phyloP scores from a whole-genome alignment of 2,329 filamentous ascomycete genomes.

The Aspergillus sp. region DNA sequence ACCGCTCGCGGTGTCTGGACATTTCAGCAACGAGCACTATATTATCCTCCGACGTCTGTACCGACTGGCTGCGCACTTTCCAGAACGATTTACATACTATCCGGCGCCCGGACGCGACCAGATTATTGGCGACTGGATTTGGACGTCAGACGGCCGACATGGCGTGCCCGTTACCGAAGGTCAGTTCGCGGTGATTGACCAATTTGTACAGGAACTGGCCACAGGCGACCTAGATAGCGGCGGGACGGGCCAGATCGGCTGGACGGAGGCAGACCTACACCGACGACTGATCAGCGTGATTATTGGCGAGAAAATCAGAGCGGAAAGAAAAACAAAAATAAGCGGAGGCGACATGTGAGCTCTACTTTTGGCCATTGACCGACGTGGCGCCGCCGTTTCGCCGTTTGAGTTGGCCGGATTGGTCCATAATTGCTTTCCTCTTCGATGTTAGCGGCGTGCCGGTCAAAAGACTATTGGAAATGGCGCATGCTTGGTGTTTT shows the following conservation, averaged over 20 bases:
- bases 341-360: constrained; percentile 6
- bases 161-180: constrained; percentile 36
- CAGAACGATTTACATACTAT: constrained; percentile 33
- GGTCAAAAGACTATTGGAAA: neutral
- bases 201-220: constrained; percentile 33
- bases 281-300: constrained; percentile 41
- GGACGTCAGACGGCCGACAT: constrained; percentile 35
- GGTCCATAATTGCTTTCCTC: neutral
- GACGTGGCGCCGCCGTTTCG: neutral
- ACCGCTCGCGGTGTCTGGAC: constrained; percentile 29
- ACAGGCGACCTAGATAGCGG: constrained; percentile 29
- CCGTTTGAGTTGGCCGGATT: neutral
- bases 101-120: constrained; percentile 27
- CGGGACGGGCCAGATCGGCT: constrained; percentile 33
- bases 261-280: constrained; percentile 40
- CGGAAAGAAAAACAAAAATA: constrained; percentile 29
- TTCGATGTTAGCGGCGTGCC: neutral
- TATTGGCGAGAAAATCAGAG: constrained; percentile 41
- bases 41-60: constrained; percentile 33
- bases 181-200: constrained; percentile 37
- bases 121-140: constrained; percentile 38
- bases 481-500: neutral
- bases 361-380: neutral
- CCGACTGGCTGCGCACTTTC: constrained; percentile 30
- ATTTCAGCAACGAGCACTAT: constrained; percentile 39